Percentiles rank a stretch among this genome's conserved stretches.
These are phyloP conservation scores for Metschnikowia gelsemii DNA, from an alignment of 805 yeast species.

Conservation along the genomic window DNA sequence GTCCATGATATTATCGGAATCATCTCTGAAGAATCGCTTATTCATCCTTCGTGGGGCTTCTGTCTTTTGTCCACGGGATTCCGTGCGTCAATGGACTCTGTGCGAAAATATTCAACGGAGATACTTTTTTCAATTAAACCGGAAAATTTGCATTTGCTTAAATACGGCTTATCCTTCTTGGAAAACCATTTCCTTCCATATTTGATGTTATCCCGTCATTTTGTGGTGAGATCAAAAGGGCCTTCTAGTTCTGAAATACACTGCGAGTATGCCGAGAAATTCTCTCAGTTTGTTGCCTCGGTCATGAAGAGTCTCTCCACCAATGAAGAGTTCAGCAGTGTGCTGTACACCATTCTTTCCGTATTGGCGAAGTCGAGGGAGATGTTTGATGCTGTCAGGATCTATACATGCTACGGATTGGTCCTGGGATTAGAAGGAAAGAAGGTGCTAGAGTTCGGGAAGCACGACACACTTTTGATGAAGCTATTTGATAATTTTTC, in stretches of 20 bases:
- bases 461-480: constrained; percentile 26
- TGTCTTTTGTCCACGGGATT: constrained; percentile 74
- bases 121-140: constrained; percentile 53
- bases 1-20: constrained; percentile 56
- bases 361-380: constrained; percentile 49
- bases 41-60: constrained; percentile 72
- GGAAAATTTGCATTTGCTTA: constrained; percentile 40
- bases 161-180: constrained; percentile 43
- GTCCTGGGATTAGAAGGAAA: constrained; percentile 46
- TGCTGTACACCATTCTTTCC: constrained; percentile 34
- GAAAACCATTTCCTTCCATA: constrained; percentile 54
- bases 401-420: constrained; percentile 59
- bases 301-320: constrained; percentile 31
- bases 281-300: constrained; percentile 46
- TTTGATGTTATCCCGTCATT: constrained; percentile 63
- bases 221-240: constrained; percentile 37
- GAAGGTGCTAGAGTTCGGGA: constrained; percentile 26
- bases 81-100: constrained; percentile 73
- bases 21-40: constrained; percentile 47
- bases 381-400: constrained; percentile 68
- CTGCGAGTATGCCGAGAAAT: constrained; percentile 60
- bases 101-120: constrained; percentile 59
- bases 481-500: constrained; percentile 35
- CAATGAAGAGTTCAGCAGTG: constrained; percentile 25
- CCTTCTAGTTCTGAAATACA: constrained; percentile 26